Percentiles rank a stretch among this genome's conserved stretches.
These are phyloP conservation scores for Helianthus annuus DNA, from an alignment of 129 eudicot genomes.

Conservation along the genomic window HanXRQr2.0-SUNRISE NC_035441.2:157135479-157135978, in stretches of 20 bases:
- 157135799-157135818: too few relatives aligned
- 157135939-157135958: neutral
- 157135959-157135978: neutral
- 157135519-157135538: neutral
- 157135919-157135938: neutral
- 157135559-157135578: neutral
- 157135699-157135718: neutral
- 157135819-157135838: constrained; percentile 25
- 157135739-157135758: neutral
- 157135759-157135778: neutral
- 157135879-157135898: neutral
- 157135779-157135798: neutral
- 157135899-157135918: neutral
- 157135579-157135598: neutral
- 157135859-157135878: constrained; percentile 8
- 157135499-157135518: neutral
- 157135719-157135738: neutral
- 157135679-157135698: neutral
- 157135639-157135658: neutral
- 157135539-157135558: constrained; percentile 3
- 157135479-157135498: constrained; percentile 26
- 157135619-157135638: neutral
- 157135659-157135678: neutral
- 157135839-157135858: constrained; percentile 44
- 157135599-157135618: neutral